Evolutionary conservation across 192 early-diverging fungal species (phyloP), one percentile per base, ranked within the genome.

Genomic region (Coemansia sp.): DNA sequence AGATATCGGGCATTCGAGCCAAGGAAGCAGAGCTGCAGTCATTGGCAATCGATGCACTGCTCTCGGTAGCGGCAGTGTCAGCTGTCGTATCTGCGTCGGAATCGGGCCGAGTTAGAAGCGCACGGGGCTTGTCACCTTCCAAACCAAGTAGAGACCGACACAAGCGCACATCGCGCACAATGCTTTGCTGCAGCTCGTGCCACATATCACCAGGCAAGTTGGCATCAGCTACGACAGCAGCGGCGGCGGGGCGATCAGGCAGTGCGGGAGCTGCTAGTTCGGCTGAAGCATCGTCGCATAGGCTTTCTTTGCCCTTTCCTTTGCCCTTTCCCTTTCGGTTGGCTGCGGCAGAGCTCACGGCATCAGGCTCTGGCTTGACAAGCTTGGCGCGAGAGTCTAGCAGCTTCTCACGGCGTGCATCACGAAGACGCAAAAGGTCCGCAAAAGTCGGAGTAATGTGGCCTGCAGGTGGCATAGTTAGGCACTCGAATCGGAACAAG

Each of bases 341-440:
- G 18, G 50, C 62, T 15, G 60, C n/a, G 11, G 44, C 15, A 46
- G 71, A 13, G 20, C 40, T 60, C 52, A 24, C 24, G 39, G 50
- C 66, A 39, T 24, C 34, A 2, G 44, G 60, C 13, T 31, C 38
- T 24, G 50, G 61, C 41, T 65, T 43, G 9, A 55, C 46, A 15
- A 40, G 66, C 41, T 70, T 72, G 63, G 66, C 70, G 22, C 81
- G 66, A 15, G 70, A 70, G 69, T 78, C 76, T 33, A 84, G 74
- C 50, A 84, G 66, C 34, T 64, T 70, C 38, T 79, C 81, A 62
- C 81, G 81, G 12, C 81, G 73, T 1, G 71, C 43, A 69, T 84
- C 81, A 52, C 76, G 76, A 43, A 75, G 47, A 55, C 81, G 81
- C 62, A 84, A 27, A 44, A 84, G 71, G 24, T 84, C 81, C 55